A percentile compares a stretch with the other conserved stretches of the same genome.
Conservation (phyloP, 164 flowering plant genomes). For the Sextonia rubra region DNA sequence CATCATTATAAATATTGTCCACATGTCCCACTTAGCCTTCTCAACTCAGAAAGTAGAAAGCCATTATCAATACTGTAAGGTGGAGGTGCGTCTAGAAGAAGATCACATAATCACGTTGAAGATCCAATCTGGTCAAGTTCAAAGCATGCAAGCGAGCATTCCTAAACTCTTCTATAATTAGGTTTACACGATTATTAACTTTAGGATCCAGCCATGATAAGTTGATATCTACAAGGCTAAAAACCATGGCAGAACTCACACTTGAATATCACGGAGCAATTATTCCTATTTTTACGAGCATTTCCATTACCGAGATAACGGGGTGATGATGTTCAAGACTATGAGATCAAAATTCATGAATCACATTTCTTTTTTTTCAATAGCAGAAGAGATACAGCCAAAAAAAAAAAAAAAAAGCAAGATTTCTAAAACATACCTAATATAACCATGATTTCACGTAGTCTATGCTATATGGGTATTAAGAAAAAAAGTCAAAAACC, state of each 20-base stretch:
- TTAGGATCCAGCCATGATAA: too few species aligned
- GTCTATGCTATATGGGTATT: not conserved
- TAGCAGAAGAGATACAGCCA: not conserved
- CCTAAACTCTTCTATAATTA: too few species aligned
- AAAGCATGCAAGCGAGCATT: not conserved
- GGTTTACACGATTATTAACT: too few species aligned
- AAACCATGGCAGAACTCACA: too few species aligned
- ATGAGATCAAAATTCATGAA: not conserved
- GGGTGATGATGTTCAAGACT: not conserved
- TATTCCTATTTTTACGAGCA: not conserved
- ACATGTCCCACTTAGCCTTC: too few species aligned
- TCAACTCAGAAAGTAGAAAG: too few species aligned
- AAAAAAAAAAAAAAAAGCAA: not conserved
- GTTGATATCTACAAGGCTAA: too few species aligned
- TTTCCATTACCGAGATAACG: not conserved
- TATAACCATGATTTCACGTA: too few species aligned
- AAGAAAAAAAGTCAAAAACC: not conserved
- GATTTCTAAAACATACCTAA: not conserved
- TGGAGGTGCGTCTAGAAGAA: too few species aligned
- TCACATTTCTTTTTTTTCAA: not conserved
- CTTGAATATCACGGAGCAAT: not conserved
- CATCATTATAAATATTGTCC: too few species aligned
- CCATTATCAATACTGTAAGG: too few species aligned
- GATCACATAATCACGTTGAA: too few species aligned
- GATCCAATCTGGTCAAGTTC: not conserved